Percentiles rank a stretch among this genome's conserved stretches.
These are phyloP conservation scores for Adiantum capillusveneris DNA, from an alignment of 75 land plant genomes.

Conservation along the genomic window DNA sequence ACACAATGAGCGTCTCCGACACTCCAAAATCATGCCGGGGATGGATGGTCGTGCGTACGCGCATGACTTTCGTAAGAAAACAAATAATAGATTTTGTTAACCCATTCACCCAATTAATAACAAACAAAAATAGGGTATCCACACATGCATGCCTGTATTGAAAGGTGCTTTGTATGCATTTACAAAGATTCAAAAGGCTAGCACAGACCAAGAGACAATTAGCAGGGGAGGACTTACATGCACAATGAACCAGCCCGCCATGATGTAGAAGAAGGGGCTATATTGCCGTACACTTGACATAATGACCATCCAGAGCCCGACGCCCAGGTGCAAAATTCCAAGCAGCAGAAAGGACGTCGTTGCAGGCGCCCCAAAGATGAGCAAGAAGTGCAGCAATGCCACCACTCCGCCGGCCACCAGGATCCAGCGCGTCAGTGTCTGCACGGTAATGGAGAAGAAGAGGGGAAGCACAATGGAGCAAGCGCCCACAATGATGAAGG, in stretches of 20 bases:
- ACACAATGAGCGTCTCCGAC: too few relatives aligned
- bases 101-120: too few relatives aligned
- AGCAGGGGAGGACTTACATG: constrained; percentile 5
- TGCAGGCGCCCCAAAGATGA: constrained; percentile 10
- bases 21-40: too few relatives aligned
- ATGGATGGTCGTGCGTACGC: too few relatives aligned
- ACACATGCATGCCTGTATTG: too few relatives aligned
- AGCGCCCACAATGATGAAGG: background rate
- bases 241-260: constrained; percentile 10
- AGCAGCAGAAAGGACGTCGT: constrained; percentile 12
- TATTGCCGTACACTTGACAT: background rate
- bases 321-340: constrained; percentile 10
- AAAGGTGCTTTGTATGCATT: too few relatives aligned
- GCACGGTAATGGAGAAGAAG: constrained; percentile 5
- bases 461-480: background rate
- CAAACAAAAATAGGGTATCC: too few relatives aligned
- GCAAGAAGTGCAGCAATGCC: constrained; percentile 6
- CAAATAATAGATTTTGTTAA: too few relatives aligned
- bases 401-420: constrained; percentile 7
- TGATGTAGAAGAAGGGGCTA: constrained; percentile 2
- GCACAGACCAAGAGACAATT: too few relatives aligned
- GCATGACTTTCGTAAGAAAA: too few relatives aligned
- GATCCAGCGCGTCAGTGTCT: constrained; percentile 7
- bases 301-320: constrained; percentile 13
- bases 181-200: too few relatives aligned